phyloP scores from a whole-genome alignment of 257 asterid species.

The Cinchona pubescens region DNA sequence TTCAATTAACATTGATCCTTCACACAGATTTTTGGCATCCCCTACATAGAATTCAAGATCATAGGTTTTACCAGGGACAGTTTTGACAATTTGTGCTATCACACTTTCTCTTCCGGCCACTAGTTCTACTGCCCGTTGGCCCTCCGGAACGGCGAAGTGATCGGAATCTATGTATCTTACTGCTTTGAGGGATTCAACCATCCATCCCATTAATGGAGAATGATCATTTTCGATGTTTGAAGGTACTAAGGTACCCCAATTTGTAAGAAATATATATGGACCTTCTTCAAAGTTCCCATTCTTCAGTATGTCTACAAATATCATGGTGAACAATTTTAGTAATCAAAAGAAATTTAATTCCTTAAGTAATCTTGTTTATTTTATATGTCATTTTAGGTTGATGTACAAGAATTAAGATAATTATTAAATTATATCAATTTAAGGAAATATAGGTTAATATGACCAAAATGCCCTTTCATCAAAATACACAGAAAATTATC shows the following conservation, averaged over 20 bases:
- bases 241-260: slow-evolving; percentile 25
- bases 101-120: slow-evolving; percentile 30
- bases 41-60: slow-evolving; percentile 27
- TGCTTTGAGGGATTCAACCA: slow-evolving; percentile 34
- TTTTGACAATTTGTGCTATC: slow-evolving; percentile 20
- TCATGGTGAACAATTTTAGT: neutral
- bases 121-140: slow-evolving; percentile 27
- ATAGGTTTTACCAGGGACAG: slow-evolving; percentile 18
- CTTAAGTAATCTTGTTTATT: too few species aligned
- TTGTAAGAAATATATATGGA: slow-evolving; percentile 31
- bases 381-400: too few species aligned
- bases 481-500: too few species aligned
- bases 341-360: neutral
- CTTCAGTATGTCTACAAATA: slow-evolving; percentile 13
- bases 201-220: slow-evolving; percentile 31
- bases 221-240: slow-evolving; percentile 29
- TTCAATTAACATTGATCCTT: slow-evolving; percentile 29
- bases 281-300: slow-evolving; percentile 34
- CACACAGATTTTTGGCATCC: slow-evolving; percentile 29
- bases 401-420: too few species aligned
- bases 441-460: too few species aligned
- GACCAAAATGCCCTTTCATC: too few species aligned
- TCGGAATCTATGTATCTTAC: slow-evolving; percentile 27
- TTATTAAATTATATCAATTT: too few species aligned
- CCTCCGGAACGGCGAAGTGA: slow-evolving; percentile 26